Conservation (phyloP, 768 basidiomycete genomes). For the Tephrocybe sp. region DNA sequence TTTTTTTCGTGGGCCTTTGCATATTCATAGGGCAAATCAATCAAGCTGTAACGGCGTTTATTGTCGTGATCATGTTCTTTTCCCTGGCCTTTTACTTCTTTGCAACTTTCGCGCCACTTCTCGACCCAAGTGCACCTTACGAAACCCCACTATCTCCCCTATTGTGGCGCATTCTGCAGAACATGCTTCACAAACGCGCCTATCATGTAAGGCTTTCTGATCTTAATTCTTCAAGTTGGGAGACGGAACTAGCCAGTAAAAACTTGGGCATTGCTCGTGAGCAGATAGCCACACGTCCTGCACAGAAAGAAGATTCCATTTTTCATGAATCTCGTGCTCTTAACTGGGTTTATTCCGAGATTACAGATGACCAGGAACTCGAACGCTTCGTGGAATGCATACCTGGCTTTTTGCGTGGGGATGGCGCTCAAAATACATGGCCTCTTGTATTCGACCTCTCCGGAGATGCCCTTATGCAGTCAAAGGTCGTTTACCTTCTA, state of each 20-base stretch:
- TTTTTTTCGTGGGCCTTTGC: conserved; percentile 8
- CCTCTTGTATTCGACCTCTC: background rate
- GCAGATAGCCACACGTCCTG: no score
- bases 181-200: no score
- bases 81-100: background rate
- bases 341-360: background rate
- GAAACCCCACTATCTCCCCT: conserved; percentile 3
- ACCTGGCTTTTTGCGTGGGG: conserved; percentile 5
- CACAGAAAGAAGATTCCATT: no score
- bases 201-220: no score
- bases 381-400: conserved; percentile 6
- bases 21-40: background rate
- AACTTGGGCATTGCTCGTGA: no score
- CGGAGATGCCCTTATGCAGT: background rate
- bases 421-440: background rate
- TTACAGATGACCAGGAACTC: conserved; percentile 2
- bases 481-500: no score
- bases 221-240: no score
- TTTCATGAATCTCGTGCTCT: no score
- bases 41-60: background rate
- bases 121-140: conserved; percentile 5
- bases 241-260: no score
- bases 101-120: conserved; percentile 1
- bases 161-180: no score
- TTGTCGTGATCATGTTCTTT: background rate